Evolutionary conservation across 2,329 filamentous ascomycete species (phyloP), one percentile per base, ranked within the genome.

Genomic region (Epichloe amarillans): DNA sequence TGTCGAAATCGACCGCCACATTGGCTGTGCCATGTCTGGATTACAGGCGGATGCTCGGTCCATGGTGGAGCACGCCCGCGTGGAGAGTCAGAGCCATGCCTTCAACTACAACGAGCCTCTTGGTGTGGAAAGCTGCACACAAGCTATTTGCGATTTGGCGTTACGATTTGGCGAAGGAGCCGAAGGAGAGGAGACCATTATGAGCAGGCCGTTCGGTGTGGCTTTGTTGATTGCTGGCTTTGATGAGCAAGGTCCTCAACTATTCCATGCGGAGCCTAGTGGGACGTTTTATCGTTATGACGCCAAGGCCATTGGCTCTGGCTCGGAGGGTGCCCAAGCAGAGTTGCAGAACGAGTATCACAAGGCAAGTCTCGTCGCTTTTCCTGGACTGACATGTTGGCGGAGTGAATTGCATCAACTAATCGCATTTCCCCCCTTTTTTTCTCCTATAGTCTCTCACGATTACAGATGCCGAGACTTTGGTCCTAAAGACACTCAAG

Each of bases 261-360:
- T 98, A 75, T 98, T 96, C 72, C 93, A 98, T 67, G 93, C 93
- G 57, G 93, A 98, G 72, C 93, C 93, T 40, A 95, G 88, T 60
- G 93, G 93, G 56, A 98, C 93, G 46, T 98, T 98, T 70, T 98
- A 98, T 74, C 85, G 91, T 64, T 98, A 98, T 71, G 93, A 98
- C 66, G 93, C 93, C 60, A 98, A 98, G 75, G 93, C 93, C 54
- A 98, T 98, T 64, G 93, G 93, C 42, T 96, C 90, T 46, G 93
- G 93, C 59, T 95, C 88, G 54, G 93, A 98, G 72, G 93, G 93
- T 58, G 93, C 93, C 46, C 93, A 98, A 71, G 93, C 93, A 38
- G 93, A 98, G 73, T 74, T 98, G 64, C 93, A 98, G 72, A 96
- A 95, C 65, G 91, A 97, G 73, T 98, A 96, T 66, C 93, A 98